These are phyloP conservation scores for Colletotrichum brevisporum DNA, from an alignment of 2,329 filamentous ascomycete species.

Conservation along the genomic window DNA sequence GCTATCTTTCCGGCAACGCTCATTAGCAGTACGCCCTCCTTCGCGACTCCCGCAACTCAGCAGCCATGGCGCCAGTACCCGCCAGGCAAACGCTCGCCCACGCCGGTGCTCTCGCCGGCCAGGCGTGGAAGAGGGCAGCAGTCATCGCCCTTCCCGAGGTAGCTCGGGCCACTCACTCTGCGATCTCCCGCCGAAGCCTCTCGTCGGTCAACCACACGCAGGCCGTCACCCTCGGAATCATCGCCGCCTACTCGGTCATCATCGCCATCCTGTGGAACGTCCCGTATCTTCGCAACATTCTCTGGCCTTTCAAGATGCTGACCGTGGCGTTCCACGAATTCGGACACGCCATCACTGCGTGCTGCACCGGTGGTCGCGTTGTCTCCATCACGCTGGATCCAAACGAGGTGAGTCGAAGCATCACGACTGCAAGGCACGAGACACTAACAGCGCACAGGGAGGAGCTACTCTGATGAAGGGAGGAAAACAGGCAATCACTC, in stretches of 20 bases:
- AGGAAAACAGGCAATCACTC: constrained; percentile 77
- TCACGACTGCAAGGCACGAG: neutral
- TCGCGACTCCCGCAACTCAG: neutral
- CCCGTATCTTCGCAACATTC: constrained; percentile 79
- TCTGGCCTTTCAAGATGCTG: constrained; percentile 91
- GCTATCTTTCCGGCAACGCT: neutral
- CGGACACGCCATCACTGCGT: constrained; percentile 80
- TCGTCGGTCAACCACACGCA: constrained; percentile 76
- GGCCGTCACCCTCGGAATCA: constrained; percentile 78
- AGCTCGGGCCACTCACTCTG: constrained; percentile 33
- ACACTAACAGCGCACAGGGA: neutral
- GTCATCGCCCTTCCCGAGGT: constrained; percentile 23
- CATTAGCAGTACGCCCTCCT: neutral
- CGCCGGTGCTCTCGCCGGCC: constrained; percentile 19
- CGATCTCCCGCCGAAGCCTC: constrained; percentile 66
- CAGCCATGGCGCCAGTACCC: constrained; percentile 32
- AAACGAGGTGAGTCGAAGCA: constrained; percentile 68
- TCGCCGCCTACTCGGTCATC: constrained; percentile 76
- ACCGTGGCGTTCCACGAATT: constrained; percentile 89
- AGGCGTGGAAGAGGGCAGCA: constrained; percentile 28
- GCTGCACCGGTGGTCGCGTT: constrained; percentile 80
- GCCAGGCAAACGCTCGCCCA: constrained; percentile 33
- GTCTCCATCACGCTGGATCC: constrained; percentile 82
- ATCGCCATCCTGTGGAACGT: constrained; percentile 86
- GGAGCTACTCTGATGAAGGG: constrained; percentile 85